A percentile compares a stretch with the other conserved stretches of the same genome.
Conservation (phyloP, 2,329 filamentous ascomycete genomes). For the Botrytis sinoallii region DNA sequence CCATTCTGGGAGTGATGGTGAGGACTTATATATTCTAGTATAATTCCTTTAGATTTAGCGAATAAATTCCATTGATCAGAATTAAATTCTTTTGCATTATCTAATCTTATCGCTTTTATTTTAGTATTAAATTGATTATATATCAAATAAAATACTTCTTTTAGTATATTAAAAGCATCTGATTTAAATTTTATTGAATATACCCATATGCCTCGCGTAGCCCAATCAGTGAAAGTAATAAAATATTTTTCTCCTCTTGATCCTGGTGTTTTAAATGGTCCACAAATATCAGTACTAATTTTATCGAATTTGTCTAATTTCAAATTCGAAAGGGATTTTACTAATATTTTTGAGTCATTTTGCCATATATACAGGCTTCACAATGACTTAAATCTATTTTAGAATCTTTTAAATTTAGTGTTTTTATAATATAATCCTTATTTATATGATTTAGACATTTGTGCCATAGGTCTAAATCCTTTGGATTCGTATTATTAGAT, state of each 20-base stretch:
- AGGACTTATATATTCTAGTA: neutral
- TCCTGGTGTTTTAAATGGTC: neutral
- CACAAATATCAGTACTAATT: neutral
- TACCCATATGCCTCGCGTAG: neutral
- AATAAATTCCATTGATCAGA: neutral
- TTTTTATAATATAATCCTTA: neutral
- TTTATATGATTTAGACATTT: neutral
- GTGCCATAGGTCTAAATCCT: neutral
- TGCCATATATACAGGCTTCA: neutral
- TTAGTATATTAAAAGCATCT: neutral
- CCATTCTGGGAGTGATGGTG: neutral
- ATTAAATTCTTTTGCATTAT: too few species aligned
- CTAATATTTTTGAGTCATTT: too few species aligned
- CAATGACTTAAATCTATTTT: neutral
- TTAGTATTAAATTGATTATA: neutral
- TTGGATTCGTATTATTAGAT: neutral
- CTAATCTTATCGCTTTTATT: neutral
- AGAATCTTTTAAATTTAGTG: neutral
- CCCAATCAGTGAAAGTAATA: accelerated
- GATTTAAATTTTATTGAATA: neutral
- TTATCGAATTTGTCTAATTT: neutral
- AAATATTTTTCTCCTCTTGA: neutral
- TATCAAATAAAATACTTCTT: neutral
- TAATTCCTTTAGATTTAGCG: neutral
- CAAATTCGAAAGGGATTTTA: too few species aligned